A percentile compares a stretch with the other conserved stretches of the same genome.
phyloP scores from a whole-genome alignment of 352 stramenopile genomes.

The Globisporangium megalacanthum region DNA sequence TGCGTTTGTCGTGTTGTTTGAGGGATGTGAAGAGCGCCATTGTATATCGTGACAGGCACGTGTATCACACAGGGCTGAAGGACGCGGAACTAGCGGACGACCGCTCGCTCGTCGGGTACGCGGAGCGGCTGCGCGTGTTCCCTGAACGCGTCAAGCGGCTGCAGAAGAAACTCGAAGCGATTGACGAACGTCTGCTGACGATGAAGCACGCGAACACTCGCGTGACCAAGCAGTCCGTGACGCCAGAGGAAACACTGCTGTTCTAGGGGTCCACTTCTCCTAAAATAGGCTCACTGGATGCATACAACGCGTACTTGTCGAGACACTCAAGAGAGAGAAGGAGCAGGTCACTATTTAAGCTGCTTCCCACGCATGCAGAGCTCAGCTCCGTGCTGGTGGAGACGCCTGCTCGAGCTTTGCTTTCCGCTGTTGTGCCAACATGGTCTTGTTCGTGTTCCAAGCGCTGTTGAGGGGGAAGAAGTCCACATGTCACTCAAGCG shows the following conservation, averaged over 20 bases:
- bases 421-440: conserved; percentile 36
- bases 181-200: conserved; percentile 53
- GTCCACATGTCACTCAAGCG: no score
- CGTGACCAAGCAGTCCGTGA: conserved; percentile 27
- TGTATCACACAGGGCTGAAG: conserved; percentile 46
- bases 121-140: conserved; percentile 66
- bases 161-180: conserved; percentile 64
- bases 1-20: conserved; percentile 9
- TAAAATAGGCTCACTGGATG: no score
- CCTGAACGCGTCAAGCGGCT: conserved; percentile 54
- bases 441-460: conserved; percentile 68
- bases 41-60: no score
- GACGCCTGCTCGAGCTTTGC: conserved; percentile 10
- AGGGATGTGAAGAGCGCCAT: no score
- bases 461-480: conserved; percentile 30
- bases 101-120: conserved; percentile 58
- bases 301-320: no score
- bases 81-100: conserved; percentile 53
- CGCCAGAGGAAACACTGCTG: conserved; percentile 8
- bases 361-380: not conserved
- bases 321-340: no score
- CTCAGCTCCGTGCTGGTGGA: no score
- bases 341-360: not conserved
- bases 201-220: conserved; percentile 51
- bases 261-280: no score